Evolutionary conservation across 2,329 filamentous ascomycete species (phyloP), one percentile per base, ranked within the genome.

Genomic region (Diaporthe sp.): DNA sequence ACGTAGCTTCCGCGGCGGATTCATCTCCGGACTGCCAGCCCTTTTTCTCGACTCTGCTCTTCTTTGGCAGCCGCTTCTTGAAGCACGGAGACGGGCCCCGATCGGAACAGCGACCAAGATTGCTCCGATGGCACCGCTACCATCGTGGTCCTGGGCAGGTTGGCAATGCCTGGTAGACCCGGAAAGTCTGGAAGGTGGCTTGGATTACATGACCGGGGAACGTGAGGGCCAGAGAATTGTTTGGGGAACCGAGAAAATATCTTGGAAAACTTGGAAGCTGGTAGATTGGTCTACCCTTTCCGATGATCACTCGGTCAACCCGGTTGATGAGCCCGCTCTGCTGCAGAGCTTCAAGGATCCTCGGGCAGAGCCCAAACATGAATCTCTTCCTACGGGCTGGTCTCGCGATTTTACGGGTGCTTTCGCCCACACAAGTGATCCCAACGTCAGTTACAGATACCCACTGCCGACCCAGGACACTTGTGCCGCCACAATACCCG

Each of bases 81-180:
- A 17, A 22, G 58, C 58, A 37, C 22, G 34, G 15, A 58, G 71
- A 25, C 28, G 71, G 25, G n/a, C 25, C 25, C 39, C 25, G 15
- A 8, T 4, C 25, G 17, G 4, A 8, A 22, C 61, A 49, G 61
- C 61, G 25, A 13, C 42, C n/a, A 34, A 7, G 9, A 8, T 46
- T n/a, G 42, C 17, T n/a, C 61, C 8, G 15, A 53, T 42, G 71
- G 34, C 13, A 4, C 44, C 28, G 6, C 39, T 42, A 3, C 44
- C 71, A 7, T 73, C 71, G 6, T 73, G 71, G 71, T 72, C 71
- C 4, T 72, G 71, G 71, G 25, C 57, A 12, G 71, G 53, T 1
- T 72, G 71, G 57, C 57, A 53, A 37, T 72, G 71, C 44, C 15
- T 51, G n/a, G 4, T 72, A 7, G 71, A 72, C 55, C 71, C 71